A percentile compares a stretch with the other conserved stretches of the same genome.
phyloP scores from a whole-genome alignment of 202 grass and related monocot species.

The Setaria italica region DNA sequence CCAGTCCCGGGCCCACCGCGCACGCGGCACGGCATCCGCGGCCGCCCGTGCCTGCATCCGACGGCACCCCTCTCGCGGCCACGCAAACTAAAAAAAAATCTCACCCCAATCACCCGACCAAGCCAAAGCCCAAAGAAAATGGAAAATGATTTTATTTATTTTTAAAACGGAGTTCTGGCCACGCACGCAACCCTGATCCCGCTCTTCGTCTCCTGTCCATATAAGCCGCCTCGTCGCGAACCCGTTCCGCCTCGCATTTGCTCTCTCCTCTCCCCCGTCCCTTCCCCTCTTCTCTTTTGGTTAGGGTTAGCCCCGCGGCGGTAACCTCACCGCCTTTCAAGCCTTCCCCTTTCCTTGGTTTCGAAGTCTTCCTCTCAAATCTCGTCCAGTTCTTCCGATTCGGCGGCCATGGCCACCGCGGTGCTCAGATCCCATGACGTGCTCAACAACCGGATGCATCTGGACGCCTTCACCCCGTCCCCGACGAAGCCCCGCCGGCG shows the following conservation, averaged over 20 bases:
- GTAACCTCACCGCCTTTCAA: neutral
- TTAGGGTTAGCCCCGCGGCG: conserved; percentile 40
- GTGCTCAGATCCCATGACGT: conserved; percentile 57
- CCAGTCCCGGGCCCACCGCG: neutral
- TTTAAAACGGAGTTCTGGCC: neutral
- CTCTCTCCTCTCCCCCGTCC: too few species aligned
- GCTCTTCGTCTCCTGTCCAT: neutral
- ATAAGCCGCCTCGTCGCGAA: conserved; percentile 11
- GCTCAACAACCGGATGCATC: conserved; percentile 50
- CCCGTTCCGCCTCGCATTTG: neutral
- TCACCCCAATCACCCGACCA: neutral
- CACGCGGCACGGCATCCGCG: neutral
- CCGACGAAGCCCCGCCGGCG: conserved; percentile 44
- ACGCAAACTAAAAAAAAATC: conserved; percentile 18
- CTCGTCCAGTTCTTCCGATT: neutral
- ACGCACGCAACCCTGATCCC: conserved; percentile 25
- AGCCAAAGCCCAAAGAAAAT: neutral
- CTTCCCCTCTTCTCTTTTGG: neutral
- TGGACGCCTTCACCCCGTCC: conserved; percentile 49
- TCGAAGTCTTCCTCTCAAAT: neutral
- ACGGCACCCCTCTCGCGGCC: neutral
- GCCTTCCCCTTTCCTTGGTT: neutral
- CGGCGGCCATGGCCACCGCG: conserved; percentile 47
- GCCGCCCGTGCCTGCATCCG: conserved; percentile 37
- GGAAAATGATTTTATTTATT: neutral